Percentiles rank a stretch among this genome's conserved stretches.
These are phyloP conservation scores for Ogataea siamensis DNA, from an alignment of 805 yeast genomes.

Conservation along the genomic window DNA sequence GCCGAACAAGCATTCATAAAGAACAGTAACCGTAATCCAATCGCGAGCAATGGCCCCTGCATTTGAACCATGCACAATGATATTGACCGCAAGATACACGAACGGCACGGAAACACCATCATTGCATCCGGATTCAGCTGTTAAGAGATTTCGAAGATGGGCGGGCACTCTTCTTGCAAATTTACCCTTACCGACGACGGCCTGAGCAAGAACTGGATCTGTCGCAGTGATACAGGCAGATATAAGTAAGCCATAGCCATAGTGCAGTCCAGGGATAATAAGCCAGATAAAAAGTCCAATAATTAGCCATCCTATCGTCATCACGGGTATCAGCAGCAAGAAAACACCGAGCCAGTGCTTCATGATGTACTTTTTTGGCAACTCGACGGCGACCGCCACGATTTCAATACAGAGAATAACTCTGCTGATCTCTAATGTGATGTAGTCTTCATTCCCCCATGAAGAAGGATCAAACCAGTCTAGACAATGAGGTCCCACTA, in stretches of 20 bases:
- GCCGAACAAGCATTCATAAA: constrained; percentile 64
- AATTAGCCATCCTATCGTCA: constrained; percentile 69
- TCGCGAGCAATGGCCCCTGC: constrained; percentile 53
- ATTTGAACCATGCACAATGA: constrained; percentile 50
- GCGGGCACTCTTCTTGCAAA: constrained; percentile 68
- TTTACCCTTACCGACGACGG: constrained; percentile 70
- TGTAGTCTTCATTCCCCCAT: constrained; percentile 55
- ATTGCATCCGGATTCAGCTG: constrained; percentile 75
- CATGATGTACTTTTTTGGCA: constrained; percentile 64
- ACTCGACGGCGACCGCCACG: constrained; percentile 69
- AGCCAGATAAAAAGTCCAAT: constrained; percentile 63
- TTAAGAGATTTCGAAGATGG: constrained; percentile 55
- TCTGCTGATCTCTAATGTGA: constrained; percentile 59
- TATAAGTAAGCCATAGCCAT: constrained; percentile 55
- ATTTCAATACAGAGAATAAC: constrained; percentile 69
- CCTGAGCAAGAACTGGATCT: constrained; percentile 72
- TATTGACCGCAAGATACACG: constrained; percentile 54
- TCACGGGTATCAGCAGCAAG: constrained; percentile 61
- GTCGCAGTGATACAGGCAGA: constrained; percentile 76
- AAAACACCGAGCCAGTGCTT: constrained; percentile 57
- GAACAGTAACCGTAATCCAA: constrained; percentile 59
- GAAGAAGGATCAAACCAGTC: constrained; percentile 55
- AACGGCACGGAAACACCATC: constrained; percentile 76
- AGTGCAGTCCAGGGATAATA: constrained; percentile 55
- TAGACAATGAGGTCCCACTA: constrained; percentile 58